Evolutionary conservation across 768 basidiomycete species (phyloP), one percentile per base, ranked within the genome.

Genomic region (Stropharia rugosoannulata): DNA sequence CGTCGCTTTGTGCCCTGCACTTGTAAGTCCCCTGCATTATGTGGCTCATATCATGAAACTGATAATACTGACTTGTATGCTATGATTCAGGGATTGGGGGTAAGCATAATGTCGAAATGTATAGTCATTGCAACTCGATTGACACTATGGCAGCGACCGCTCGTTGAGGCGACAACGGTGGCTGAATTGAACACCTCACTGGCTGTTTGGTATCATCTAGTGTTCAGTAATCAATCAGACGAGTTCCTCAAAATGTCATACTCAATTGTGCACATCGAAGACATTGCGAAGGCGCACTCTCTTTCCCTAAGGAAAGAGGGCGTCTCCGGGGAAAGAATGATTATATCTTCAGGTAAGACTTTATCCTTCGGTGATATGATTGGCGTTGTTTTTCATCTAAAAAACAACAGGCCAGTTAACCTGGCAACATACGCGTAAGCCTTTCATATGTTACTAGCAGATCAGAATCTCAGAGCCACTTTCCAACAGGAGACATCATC

Each of bases 241-340:
- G 68, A 54, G 4, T 48, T 37, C 4, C 42, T 60, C 10, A 45
- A 52, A 22, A 15, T 7, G 4, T 29, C 55, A 5, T 59, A 63
- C 1, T 59, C 59, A 32, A 80, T 73, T 71, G 54, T 80, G 19
- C 76, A 82, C 50, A 79, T 81, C 2, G 73, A 77, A 15, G 81
- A 84, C 61, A 64, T 81, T 32, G 84, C 80, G 0, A 66, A 70
- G 13, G 83, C 80, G 0, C 86, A 88, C 61, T 73, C 75, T 1
- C 65, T 67, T 4, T 80, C 83, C 3, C 68, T 88, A 10, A 70
- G 74, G 49, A 76, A 69, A 18, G 69, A 71, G 4, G 75, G 75
- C 8, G 84, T 84, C 0, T 75, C 75, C 4, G 81, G 81, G 1
- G 72, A 86, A 48, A 70, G 86, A 39, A 77, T 86, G 45, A 46